A percentile compares a stretch with the other conserved stretches of the same genome.
These are phyloP conservation scores for Anthracocystis panici-leucophaei DNA, from an alignment of 1,284 basidiomycete species.

Conservation along the genomic window DNA sequence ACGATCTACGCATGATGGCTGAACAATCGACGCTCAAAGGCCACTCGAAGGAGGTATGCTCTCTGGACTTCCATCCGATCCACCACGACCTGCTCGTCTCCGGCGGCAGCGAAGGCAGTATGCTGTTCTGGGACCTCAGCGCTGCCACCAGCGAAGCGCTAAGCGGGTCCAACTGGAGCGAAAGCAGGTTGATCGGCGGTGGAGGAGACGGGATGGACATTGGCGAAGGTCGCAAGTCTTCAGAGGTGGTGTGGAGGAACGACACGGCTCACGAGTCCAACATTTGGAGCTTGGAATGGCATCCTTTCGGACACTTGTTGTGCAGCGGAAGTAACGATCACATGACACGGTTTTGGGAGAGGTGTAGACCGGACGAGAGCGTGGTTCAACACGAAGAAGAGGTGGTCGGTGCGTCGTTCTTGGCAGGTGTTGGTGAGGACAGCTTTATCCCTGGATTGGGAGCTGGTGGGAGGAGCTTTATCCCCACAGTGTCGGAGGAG, in stretches of 20 bases:
- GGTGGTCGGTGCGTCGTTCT: conserved; percentile 2
- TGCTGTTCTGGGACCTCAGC: conserved; percentile 89
- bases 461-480: conserved; percentile 13
- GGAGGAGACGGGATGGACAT: conserved; percentile 40
- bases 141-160: conserved; percentile 22
- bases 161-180: conserved; percentile 12
- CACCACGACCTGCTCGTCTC: conserved; percentile 88
- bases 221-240: conserved; percentile 19
- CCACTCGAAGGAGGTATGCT: conserved; percentile 97
- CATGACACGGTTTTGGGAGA: conserved; percentile 96
- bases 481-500: conserved; percentile 6
- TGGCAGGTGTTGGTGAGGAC: conserved; percentile 15
- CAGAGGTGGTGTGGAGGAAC: conserved; percentile 79
- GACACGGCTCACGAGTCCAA: conserved; percentile 96
- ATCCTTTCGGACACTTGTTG: conserved; percentile 94
- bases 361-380: conserved; percentile 78
- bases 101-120: conserved; percentile 91
- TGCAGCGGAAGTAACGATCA: conserved; percentile 94
- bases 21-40: conserved; percentile 90
- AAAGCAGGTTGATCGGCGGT: conserved; percentile 25
- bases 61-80: conserved; percentile 92
- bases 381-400: not conserved
- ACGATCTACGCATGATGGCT: conserved; percentile 97
- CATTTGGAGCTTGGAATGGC: conserved; percentile 94
- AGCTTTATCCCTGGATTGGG: conserved; percentile 45